Evolutionary conservation across 2,329 filamentous ascomycete genomes (phyloP).

Genomic region (Calonectria honghensis): DNA sequence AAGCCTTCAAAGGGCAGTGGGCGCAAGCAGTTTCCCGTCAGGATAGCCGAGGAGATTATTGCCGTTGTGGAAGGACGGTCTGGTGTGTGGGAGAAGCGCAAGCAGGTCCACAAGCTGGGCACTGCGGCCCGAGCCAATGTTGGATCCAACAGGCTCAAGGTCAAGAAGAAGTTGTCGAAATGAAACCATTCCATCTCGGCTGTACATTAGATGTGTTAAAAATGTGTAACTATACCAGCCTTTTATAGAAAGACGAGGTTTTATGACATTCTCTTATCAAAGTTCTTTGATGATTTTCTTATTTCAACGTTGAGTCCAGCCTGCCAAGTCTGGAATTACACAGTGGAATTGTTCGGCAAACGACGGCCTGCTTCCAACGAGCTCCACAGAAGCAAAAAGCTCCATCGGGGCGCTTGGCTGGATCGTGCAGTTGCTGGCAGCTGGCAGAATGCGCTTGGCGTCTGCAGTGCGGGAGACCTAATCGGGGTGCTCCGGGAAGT

Average conservation of each 20-base stretch:
- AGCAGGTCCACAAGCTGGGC: constrained; percentile 85
- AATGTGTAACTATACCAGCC: constrained; percentile 57
- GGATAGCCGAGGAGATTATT: constrained; percentile 90
- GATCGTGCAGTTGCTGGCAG: constrained; percentile 14
- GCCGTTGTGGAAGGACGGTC: constrained; percentile 91
- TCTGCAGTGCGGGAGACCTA: constrained; percentile 26
- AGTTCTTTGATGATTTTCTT: background rate
- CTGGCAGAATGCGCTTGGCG: constrained; percentile 41
- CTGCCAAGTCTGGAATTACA: too few species aligned
- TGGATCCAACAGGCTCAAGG: constrained; percentile 61
- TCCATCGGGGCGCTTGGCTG: background rate
- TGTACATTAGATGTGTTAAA: constrained; percentile 57
- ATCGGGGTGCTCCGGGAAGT: constrained; percentile 38
- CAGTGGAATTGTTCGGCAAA: constrained; percentile 18
- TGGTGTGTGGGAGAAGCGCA: constrained; percentile 87
- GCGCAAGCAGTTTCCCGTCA: constrained; percentile 81
- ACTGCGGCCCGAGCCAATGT: constrained; percentile 87
- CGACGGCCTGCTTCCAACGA: constrained; percentile 6
- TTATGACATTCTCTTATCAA: constrained; percentile 29
- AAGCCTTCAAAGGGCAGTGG: constrained; percentile 83
- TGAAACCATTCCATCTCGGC: constrained; percentile 33
- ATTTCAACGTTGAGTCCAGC: background rate
- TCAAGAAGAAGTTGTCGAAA: constrained; percentile 60
- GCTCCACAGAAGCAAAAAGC: constrained; percentile 13
- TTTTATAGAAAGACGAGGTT: constrained; percentile 50